These are phyloP conservation scores for Sphaerosporella brunnea DNA, from an alignment of 495 filamentous ascomycete species.

Conservation along the genomic window DNA sequence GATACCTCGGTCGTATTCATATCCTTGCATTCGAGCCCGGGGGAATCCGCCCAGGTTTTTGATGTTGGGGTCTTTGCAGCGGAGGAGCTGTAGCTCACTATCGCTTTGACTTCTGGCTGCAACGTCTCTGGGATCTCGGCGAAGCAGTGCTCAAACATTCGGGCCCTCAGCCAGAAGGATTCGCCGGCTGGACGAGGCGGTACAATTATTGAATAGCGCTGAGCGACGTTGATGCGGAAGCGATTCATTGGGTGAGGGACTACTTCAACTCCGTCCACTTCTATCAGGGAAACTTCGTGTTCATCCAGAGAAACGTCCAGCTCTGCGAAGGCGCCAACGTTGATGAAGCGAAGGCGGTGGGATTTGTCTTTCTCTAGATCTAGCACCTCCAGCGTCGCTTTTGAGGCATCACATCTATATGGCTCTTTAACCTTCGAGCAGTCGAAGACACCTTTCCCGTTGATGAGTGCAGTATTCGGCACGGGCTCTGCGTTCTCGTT, in stretches of 20 bases:
- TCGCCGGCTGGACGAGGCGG: slow-evolving; percentile 29
- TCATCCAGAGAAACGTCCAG: slow-evolving; percentile 37
- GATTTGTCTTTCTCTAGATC: slow-evolving; percentile 34
- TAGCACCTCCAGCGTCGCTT: slow-evolving; percentile 30
- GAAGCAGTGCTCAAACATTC: slow-evolving; percentile 41
- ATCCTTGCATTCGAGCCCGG: slow-evolving; percentile 18
- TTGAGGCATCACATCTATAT: slow-evolving; percentile 31
- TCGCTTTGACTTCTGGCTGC: slow-evolving; percentile 37
- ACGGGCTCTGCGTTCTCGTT: slow-evolving; percentile 40
- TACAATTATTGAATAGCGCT: slow-evolving; percentile 51
- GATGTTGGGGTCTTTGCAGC: slow-evolving; percentile 23
- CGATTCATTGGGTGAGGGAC: slow-evolving; percentile 36
- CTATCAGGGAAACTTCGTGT: slow-evolving; percentile 38
- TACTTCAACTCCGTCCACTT: slow-evolving; percentile 55
- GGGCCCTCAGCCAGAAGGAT: slow-evolving; percentile 42
- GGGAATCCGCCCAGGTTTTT: slow-evolving; percentile 11
- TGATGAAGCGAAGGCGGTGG: slow-evolving; percentile 54
- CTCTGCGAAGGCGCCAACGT: slow-evolving; percentile 42
- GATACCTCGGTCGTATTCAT: slow-evolving; percentile 26
- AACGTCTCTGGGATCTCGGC: slow-evolving; percentile 31
- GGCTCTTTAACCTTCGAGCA: slow-evolving; percentile 33
- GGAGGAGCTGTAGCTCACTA: slow-evolving; percentile 33
- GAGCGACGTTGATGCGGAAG: slow-evolving; percentile 46
- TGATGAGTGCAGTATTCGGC: slow-evolving; percentile 48
- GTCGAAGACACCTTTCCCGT: slow-evolving; percentile 36